These are phyloP conservation scores for Aspergillus egyptiacus DNA, from an alignment of 495 filamentous ascomycete species.

Conservation along the genomic window DNA sequence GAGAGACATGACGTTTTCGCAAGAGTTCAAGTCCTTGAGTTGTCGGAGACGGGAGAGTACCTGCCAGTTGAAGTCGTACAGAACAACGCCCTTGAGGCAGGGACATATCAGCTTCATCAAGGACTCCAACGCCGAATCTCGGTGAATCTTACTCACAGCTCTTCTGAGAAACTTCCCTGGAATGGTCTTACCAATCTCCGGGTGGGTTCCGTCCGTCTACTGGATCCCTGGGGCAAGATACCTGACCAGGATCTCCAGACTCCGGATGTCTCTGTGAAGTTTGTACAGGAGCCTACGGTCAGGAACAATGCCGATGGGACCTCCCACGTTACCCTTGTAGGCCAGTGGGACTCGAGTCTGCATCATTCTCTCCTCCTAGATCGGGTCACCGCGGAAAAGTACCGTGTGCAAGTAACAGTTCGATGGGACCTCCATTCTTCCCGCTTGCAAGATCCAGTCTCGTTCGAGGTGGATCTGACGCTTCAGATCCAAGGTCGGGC, in stretches of 20 bases:
- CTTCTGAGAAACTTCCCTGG: conserved; percentile 81
- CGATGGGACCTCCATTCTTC: conserved; percentile 75
- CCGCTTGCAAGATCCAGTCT: conserved; percentile 74
- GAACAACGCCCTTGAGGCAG: conserved; percentile 69
- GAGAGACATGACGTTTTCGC: conserved; percentile 93
- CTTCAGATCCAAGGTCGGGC: conserved; percentile 79
- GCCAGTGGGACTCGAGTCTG: conserved; percentile 94
- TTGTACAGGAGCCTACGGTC: conserved; percentile 66
- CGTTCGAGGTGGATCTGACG: conserved; percentile 71
- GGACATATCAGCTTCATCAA: conserved; percentile 91
- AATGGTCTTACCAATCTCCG: conserved; percentile 67
- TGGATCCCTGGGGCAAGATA: conserved; percentile 79
- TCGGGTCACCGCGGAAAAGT: conserved; percentile 81
- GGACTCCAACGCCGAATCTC: conserved; percentile 86
- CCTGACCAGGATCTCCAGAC: conserved; percentile 67
- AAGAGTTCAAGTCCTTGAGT: conserved; percentile 77
- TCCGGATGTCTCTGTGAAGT: conserved; percentile 69
- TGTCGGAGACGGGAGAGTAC: conserved; percentile 87
- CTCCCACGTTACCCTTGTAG: conserved; percentile 73
- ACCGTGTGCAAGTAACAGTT: conserved; percentile 81
- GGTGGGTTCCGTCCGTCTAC: conserved; percentile 70
- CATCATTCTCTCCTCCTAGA: conserved; percentile 88
- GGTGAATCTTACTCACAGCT: conserved; percentile 81
- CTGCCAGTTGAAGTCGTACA: conserved; percentile 89
- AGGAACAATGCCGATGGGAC: conserved; percentile 86